These are phyloP conservation scores for Nigrospora sphaerica DNA, from an alignment of 2,329 filamentous ascomycete species.

Conservation along the genomic window DNA sequence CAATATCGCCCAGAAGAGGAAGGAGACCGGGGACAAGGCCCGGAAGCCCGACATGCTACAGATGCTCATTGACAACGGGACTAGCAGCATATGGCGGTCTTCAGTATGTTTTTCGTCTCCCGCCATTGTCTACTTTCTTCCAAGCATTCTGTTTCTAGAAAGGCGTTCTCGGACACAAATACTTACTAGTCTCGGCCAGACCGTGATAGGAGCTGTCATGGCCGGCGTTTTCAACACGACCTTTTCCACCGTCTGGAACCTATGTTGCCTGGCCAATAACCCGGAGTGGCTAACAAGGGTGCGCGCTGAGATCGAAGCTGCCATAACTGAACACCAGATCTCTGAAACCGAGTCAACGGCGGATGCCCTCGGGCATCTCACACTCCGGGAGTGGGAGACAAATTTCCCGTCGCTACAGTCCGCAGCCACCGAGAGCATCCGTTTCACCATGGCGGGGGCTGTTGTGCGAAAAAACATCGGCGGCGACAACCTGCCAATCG, in stretches of 20 bases:
- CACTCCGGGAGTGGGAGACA: constrained; percentile 1
- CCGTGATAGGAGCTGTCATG: constrained; percentile 1
- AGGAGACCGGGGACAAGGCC: not conserved
- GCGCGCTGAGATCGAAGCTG: not conserved
- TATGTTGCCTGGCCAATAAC: not conserved
- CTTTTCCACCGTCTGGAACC: not conserved
- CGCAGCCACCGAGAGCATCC: not conserved
- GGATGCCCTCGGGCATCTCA: not conserved
- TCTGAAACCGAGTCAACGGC: not conserved
- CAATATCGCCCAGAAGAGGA: not conserved
- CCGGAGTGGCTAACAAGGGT: not conserved
- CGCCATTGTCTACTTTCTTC: not conserved
- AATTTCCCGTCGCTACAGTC: not conserved
- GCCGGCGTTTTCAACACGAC: constrained; percentile 4
- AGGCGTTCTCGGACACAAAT: no score
- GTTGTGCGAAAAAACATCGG: constrained; percentile 4
- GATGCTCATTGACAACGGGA: not conserved
- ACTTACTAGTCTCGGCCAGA: not conserved
- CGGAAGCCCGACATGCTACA: not conserved
- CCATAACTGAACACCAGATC: not conserved
- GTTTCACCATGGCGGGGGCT: constrained; percentile 3
- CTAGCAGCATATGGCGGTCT: not conserved
- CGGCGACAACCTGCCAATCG: not conserved
- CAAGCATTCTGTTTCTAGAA: no score
- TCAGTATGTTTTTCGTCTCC: not conserved